Evolutionary conservation across 192 early-diverging fungal species (phyloP), one percentile per base, ranked within the genome.

Genomic region (Rhizophlyctis rosea): DNA sequence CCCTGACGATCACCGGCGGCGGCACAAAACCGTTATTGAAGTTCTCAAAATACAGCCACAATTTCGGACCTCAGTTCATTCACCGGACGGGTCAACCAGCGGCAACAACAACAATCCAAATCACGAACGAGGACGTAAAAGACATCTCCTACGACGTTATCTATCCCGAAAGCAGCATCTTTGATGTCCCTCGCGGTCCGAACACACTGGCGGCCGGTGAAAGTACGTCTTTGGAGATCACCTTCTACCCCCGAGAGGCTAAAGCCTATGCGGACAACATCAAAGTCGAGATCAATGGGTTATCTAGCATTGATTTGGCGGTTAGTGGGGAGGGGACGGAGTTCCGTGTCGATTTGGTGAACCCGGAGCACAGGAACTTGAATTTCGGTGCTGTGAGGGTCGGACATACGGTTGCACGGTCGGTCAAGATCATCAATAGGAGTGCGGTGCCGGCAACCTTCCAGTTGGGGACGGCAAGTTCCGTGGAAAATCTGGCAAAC

Each of bases 321-420:
- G 55, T 86, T 14, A 39, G n/a, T 9, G 84, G 84, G 3, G 59
- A 77, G 44, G 82, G 82, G 2, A 64, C 70, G 18, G 74, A 77
- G 49, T 75, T 76, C 59, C 68, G 58, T 21, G 71, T 86, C 2
- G 83, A 86, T 47, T 36, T 64, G 11, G 11, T 75, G 1, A 59
- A 71, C 36, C 44, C 74, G 2, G 80, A 82, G 0, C 32, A 68
- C 9, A 65, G 72, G 35, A 64, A 50, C 31, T 52, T 82, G n/a
- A 75, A 79, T 65, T 85, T 86, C 81, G 83, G 84, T 0, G 75
- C 82, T 3, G 58, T 81, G 11, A 61, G 78, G 23, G 65, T 85
- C 27, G 81, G 82, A 23, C 77, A 83, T 44, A 36, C 53, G 13
- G 67, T 71, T 24, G 34, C 35, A 1, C 54, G 59, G 51, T 36